phyloP scores from a whole-genome alignment of 1,284 basidiomycete genomes.

The Kalmanozyma brasiliensis region DNA sequence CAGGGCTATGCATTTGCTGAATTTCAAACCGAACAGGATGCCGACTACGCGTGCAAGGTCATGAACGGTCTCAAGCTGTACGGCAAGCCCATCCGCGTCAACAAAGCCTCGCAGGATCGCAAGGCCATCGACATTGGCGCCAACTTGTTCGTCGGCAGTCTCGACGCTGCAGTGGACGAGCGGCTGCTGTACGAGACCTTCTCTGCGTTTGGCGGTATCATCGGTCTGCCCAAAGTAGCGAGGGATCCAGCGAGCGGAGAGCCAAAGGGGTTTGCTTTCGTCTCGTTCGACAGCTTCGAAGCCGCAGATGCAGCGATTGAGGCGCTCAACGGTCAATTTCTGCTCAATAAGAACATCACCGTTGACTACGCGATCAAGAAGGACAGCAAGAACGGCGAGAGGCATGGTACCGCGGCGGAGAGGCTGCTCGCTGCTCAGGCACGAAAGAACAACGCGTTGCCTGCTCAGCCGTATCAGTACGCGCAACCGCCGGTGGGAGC shows the following conservation, averaged over 20 bases:
- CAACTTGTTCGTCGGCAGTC: constrained; percentile 93
- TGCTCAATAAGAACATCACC: constrained; percentile 96
- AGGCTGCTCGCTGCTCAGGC: constrained; percentile 93
- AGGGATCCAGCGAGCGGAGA: constrained; percentile 84
- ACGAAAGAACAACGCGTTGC: constrained; percentile 89
- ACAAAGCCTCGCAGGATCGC: constrained; percentile 93
- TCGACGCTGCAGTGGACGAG: constrained; percentile 95
- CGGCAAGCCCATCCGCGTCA: constrained; percentile 97
- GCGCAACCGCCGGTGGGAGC: constrained; percentile 7
- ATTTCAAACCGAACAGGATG: constrained; percentile 96
- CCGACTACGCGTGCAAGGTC: constrained; percentile 98
- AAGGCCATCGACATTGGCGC: constrained; percentile 98
- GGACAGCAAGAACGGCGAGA: constrained; percentile 94
- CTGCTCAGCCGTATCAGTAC: constrained; percentile 64
- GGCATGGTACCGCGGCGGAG: constrained; percentile 94
- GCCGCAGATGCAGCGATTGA: constrained; percentile 95
- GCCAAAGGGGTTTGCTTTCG: constrained; percentile 96
- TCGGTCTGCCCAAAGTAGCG: constrained; percentile 93
- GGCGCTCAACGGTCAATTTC: constrained; percentile 94
- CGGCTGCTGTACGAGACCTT: constrained; percentile 92
- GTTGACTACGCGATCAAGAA: constrained; percentile 99
- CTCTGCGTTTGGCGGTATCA: constrained; percentile 89
- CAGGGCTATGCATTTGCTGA: constrained; percentile 99
- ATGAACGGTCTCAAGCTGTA: constrained; percentile 99
- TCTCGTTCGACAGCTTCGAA: constrained; percentile 96